Percentiles rank a stretch among this genome's conserved stretches.
These are phyloP conservation scores for Kodamaea sp. DNA, from an alignment of 1,139 yeast species.

Conservation along the genomic window DNA sequence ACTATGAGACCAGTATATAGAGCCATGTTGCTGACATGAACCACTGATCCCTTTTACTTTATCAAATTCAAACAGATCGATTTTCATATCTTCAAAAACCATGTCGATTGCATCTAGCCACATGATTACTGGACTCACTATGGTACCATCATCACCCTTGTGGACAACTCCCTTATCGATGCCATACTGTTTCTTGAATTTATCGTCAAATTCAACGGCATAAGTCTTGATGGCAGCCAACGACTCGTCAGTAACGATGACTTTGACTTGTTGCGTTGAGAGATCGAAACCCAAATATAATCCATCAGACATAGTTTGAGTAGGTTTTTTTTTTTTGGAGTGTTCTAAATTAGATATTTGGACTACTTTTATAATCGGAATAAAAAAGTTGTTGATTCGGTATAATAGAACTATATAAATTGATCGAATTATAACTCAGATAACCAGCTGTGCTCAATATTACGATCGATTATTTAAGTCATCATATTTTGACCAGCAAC, in stretches of 20 bases:
- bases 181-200: conserved; percentile 51
- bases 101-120: conserved; percentile 84
- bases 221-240: conserved; percentile 55
- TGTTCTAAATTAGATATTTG: no score
- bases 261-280: conserved; percentile 86
- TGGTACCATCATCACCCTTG: conserved; percentile 46
- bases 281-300: conserved; percentile 74
- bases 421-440: no score
- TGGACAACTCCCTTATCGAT: conserved; percentile 67
- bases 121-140: conserved; percentile 80
- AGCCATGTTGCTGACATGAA: conserved; percentile 91
- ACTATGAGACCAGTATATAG: conserved; percentile 68
- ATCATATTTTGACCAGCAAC: conserved; percentile 12
- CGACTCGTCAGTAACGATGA: conserved; percentile 57
- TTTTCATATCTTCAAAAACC: conserved; percentile 53
- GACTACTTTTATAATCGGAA: no score
- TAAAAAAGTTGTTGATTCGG: no score
- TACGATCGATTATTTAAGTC: neutral
- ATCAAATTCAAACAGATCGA: conserved; percentile 52
- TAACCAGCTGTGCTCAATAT: no score
- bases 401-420: no score
- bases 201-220: conserved; percentile 69
- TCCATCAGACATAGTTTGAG: conserved; percentile 4
- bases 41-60: conserved; percentile 73
- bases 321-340: no score